Conservation (phyloP, 1,284 basidiomycete species). For the Cryptococcus sp. region DNA sequence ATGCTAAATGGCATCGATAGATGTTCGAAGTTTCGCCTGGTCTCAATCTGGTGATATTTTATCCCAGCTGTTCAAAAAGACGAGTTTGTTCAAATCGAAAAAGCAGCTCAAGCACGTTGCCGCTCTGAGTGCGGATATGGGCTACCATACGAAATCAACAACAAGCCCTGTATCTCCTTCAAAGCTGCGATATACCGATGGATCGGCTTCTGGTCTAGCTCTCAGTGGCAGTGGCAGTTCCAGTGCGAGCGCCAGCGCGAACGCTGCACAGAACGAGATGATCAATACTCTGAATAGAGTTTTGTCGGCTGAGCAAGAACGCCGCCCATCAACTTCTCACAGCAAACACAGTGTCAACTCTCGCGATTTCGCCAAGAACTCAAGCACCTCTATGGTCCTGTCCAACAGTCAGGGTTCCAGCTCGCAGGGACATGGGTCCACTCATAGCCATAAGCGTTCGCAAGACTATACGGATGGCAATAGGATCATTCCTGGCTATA, state of each 20-base stretch:
- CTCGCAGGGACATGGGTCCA: too few species aligned
- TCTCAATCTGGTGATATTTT: constrained; percentile 52
- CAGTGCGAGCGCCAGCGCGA: background rate
- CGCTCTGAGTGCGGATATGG: constrained; percentile 13
- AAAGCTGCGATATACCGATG: constrained; percentile 19
- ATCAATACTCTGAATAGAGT: constrained; percentile 11
- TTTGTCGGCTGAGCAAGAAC: constrained; percentile 5
- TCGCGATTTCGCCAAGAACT: too few species aligned
- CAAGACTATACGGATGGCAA: too few species aligned
- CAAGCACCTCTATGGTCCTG: too few species aligned
- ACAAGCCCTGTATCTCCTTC: constrained; percentile 14
- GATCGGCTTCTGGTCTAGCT: constrained; percentile 3
- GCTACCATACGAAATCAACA: background rate
- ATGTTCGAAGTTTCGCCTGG: constrained; percentile 49
- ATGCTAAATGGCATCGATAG: constrained; percentile 12
- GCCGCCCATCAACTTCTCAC: background rate
- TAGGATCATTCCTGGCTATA: too few species aligned
- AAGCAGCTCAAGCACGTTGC: constrained; percentile 37
- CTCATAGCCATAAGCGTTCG: too few species aligned
- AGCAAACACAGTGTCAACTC: background rate
- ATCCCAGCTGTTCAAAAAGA: constrained; percentile 49
- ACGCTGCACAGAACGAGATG: constrained; percentile 3
- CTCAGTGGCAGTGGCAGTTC: too few species aligned
- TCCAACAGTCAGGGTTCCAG: too few species aligned
- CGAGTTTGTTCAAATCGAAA: constrained; percentile 41